phyloP scores from a whole-genome alignment of 495 filamentous ascomycete species.

The Neurospora sp. region DNA sequence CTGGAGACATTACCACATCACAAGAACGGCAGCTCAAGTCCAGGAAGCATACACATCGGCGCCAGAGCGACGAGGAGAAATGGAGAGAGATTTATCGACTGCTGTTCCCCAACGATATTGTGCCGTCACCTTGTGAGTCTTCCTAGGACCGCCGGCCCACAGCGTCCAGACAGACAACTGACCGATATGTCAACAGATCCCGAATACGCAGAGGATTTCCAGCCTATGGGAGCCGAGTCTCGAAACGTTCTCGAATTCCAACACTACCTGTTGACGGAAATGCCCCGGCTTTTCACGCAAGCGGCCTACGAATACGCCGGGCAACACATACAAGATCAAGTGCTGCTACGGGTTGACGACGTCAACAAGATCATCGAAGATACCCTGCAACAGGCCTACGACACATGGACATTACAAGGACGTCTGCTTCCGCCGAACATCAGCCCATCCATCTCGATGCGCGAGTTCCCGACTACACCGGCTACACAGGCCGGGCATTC shows the following conservation, averaged over 20 bases:
- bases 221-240: constrained; percentile 8
- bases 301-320: constrained; percentile 13
- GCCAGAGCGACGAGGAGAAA: constrained; percentile 18
- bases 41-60: constrained; percentile 12
- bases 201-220: constrained; percentile 15
- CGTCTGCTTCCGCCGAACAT: not conserved
- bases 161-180: not conserved
- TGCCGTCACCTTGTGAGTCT: constrained; percentile 25
- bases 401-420: constrained; percentile 5
- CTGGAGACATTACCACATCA: constrained; percentile 14
- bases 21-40: constrained; percentile 22
- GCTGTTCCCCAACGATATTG: constrained; percentile 16
- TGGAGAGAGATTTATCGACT: constrained; percentile 23
- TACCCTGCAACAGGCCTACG: constrained; percentile 15
- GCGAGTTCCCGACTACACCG: not conserved
- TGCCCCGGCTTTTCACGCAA: constrained; percentile 15
- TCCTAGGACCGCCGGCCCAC: not conserved
- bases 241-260: constrained; percentile 12
- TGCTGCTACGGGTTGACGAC: constrained; percentile 9
- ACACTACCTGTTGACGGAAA: constrained; percentile 15
- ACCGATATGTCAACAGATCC: constrained; percentile 18
- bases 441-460: not conserved
- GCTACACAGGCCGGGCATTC: not conserved
- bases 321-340: constrained; percentile 1
- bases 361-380: constrained; percentile 17